Base-by-base conservation (phyloP, 208 protist genomes). In the Porcisia deanei region DNA sequence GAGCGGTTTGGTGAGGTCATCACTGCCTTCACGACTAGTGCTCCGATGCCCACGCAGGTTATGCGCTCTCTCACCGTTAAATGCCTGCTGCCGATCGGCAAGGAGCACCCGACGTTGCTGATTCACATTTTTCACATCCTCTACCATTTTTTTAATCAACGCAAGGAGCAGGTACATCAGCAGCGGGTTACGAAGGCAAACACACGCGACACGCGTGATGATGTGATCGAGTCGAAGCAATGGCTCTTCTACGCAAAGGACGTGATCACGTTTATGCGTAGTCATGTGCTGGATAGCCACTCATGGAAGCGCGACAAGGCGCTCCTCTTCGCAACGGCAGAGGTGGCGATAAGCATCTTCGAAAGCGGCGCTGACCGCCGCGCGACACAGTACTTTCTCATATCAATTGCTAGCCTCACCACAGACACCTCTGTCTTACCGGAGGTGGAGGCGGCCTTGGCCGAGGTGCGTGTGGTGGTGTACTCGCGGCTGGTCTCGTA, bases 181-280 rank as follows among this genome's bases (percentile, higher is more conserved):
- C 66, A 77, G 72, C 61, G 58, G n/a, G 9, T 30, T 37, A 12
- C 41, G 12, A 43, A 25, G 59, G 73, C 61, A 52, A 47, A 57
- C 30, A 37, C 16, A 18, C 39, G 60, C 14, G 67, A 22, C n/a
- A 49, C 73, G 6, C 45, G 87, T 16, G 85, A 88, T 41, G 90
- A 96, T 9, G 82, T 94, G 25, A 69, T 85, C 8, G 80, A 92
- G 60, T 55, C 71, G 14, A 92, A 88, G 69, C 88, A 93, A 67
- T 88, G 87, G 77, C 82, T 91, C 45, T 88, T 83, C 71, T 90
- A 87, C 73, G 85, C 88, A 22, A 92, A 91, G 59, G 90, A 94
- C 45, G 80, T 94, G 1, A 57, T 87, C 4, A 76, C 61, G 12
- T 96, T 92, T 72, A 75, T 92, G 37, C 85, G 87, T 37, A 61